A percentile compares a stretch with the other conserved stretches of the same genome.
These are phyloP conservation scores for Aspergillus avenaceus DNA, from an alignment of 495 filamentous ascomycete genomes.

Conservation along the genomic window DNA sequence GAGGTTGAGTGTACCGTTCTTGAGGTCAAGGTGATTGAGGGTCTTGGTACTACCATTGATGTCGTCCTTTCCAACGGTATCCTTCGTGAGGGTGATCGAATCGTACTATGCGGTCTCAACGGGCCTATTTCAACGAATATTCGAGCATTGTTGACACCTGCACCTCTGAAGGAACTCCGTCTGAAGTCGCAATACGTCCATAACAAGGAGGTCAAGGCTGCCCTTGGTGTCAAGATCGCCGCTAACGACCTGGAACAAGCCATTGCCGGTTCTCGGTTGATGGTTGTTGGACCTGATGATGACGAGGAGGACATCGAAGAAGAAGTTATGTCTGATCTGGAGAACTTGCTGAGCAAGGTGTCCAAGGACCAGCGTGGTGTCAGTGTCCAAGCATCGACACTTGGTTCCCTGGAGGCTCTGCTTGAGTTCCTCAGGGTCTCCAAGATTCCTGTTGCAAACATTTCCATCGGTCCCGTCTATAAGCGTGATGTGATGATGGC, in stretches of 20 bases:
- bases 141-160: conserved; percentile 92
- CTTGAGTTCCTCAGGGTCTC: conserved; percentile 91
- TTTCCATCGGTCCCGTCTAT: conserved; percentile 96
- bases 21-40: conserved; percentile 98
- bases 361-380: conserved; percentile 91
- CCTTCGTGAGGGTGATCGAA: conserved; percentile 87
- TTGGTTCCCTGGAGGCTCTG: conserved; percentile 93
- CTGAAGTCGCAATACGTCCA: conserved; percentile 94
- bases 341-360: conserved; percentile 83
- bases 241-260: conserved; percentile 94
- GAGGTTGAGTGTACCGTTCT: conserved; percentile 97
- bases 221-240: conserved; percentile 97
- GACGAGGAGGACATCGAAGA: conserved; percentile 96
- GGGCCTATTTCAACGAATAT: conserved; percentile 94
- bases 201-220: conserved; percentile 98
- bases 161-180: conserved; percentile 88
- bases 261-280: conserved; percentile 91
- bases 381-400: conserved; percentile 93
- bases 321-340: conserved; percentile 93
- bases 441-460: conserved; percentile 96
- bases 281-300: conserved; percentile 91
- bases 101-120: conserved; percentile 92
- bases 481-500: conserved; percentile 98
- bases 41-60: conserved; percentile 97
- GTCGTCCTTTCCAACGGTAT: conserved; percentile 96